Evolutionary conservation across 2,329 filamentous ascomycete genomes (phyloP), one percentile per base, ranked within the genome.

Genomic region (Alternaria sp.): DNA sequence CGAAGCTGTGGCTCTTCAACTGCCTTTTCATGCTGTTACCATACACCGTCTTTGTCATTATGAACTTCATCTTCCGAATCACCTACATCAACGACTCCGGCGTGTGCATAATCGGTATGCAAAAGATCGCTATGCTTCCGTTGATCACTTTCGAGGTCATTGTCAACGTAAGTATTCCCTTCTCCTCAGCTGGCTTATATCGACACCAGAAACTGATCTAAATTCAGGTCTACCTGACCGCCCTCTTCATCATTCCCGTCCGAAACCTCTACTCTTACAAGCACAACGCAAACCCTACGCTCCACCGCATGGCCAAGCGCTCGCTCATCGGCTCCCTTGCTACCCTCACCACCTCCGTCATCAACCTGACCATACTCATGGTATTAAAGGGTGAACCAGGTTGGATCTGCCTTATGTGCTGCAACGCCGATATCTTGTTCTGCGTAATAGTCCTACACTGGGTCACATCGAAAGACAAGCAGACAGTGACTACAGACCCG

Each of bases 331-430:
- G 88, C 22, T 84, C 85, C 28, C 78, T 84, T 54, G 84, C 82
- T 54, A 89, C 87, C 0, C 79, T 89, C 5, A 74, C 81, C 14
- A 87, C 86, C 64, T 88, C 84, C 62, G 83, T 89, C 54, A 81
- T 84, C 4, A 90, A 90, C 69, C 75, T 90, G 3, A 83, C 84
- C 3, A 81, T 89, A 0, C 75, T 89, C 1, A 84, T 88, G 80
- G 81, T 81, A 1, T 81, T 89, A 2, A 76, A 86, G 24, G 87
- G 87, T 12, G 87, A 89, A 69, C 87, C 85, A 2, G 87, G 85
- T 3, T 90, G 87, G 87, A 82, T 90, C 3, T 90, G 87, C 65
- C 81, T 90, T 4, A 87, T 88, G 79, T 87, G 86, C 54, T 56
- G 44, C 44, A 28, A 41, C 9, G 24, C 26, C 14, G 43, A 47